These are phyloP conservation scores for Bryoglossum gracile DNA, from an alignment of 495 filamentous ascomycete genomes.

Conservation along the genomic window DNA sequence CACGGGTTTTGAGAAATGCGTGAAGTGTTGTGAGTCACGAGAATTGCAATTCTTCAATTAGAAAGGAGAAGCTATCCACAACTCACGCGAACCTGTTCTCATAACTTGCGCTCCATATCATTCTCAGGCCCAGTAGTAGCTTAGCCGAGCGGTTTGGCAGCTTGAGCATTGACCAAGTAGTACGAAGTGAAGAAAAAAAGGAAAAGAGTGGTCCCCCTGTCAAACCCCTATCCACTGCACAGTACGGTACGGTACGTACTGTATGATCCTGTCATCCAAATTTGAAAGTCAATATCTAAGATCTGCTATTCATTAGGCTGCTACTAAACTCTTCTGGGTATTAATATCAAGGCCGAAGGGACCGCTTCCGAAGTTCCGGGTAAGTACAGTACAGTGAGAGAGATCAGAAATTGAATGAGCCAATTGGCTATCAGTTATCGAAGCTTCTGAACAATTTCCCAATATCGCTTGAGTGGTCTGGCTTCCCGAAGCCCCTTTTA, in stretches of 20 bases:
- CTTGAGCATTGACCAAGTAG: slow-evolving; percentile 7
- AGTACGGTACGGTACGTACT: neutral
- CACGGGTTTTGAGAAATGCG: neutral
- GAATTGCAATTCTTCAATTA: neutral
- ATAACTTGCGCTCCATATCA: no score
- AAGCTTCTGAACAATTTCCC: no score
- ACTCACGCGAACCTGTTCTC: neutral
- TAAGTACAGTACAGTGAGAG: no score
- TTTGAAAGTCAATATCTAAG: slow-evolving; percentile 11
- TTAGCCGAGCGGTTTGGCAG: neutral
- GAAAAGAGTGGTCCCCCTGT: neutral
- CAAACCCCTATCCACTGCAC: neutral
- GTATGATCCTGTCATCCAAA: neutral
- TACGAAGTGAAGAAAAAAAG: neutral
- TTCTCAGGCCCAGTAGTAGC: no score
- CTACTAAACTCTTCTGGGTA: no score
- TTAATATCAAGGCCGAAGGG: no score
- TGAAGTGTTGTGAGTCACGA: neutral
- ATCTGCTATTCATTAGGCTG: no score
- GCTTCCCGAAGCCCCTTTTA: no score
- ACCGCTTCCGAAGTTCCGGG: no score
- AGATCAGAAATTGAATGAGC: no score
- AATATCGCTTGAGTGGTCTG: no score
- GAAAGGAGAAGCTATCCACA: neutral
- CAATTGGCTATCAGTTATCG: no score